Evolutionary conservation across 495 filamentous ascomycete species (phyloP).

Genomic region (Clavariopsis aquatica): DNA sequence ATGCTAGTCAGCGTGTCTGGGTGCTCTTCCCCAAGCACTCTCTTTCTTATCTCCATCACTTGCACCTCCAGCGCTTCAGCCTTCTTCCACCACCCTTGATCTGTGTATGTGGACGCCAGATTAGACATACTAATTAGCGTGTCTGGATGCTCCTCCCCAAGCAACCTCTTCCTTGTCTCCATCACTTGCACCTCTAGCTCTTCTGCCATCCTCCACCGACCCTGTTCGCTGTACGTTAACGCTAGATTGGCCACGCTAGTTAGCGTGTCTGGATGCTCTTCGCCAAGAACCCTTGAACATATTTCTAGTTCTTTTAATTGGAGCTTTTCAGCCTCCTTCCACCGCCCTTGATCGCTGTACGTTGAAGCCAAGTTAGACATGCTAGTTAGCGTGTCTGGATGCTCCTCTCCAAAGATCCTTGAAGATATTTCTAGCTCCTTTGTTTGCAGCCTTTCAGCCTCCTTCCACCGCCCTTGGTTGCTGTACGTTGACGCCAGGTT

Average conservation of each 20-base stretch:
- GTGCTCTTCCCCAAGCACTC: too few relatives aligned
- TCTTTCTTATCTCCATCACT: too few relatives aligned
- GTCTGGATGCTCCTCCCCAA: too few relatives aligned
- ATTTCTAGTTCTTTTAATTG: neutral
- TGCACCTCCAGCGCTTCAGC: too few relatives aligned
- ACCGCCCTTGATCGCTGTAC: constrained; percentile 2
- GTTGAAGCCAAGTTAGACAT: neutral
- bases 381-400: constrained; percentile 3
- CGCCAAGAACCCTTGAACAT: neutral
- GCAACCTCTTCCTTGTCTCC: too few relatives aligned
- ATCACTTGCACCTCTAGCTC: too few relatives aligned
- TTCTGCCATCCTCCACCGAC: neutral
- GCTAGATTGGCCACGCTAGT: constrained; percentile 10
- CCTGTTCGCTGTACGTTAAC: constrained; percentile 8
- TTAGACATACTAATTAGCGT: too few relatives aligned
- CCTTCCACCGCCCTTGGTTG: constrained; percentile 10
- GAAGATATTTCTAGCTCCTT: constrained; percentile 7
- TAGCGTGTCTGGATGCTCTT: constrained; percentile 5
- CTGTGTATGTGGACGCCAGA: too few relatives aligned
- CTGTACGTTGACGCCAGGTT: constrained; percentile 13
- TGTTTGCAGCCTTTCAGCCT: constrained; percentile 10
- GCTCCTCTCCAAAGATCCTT: neutral
- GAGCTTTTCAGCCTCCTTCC: constrained; percentile 6
- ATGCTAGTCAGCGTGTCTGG: too few relatives aligned
- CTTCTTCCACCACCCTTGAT: too few relatives aligned